Evolutionary conservation across 371 early-diverging fungal species (phyloP).

Genomic region (Zychaea mexicana): DNA sequence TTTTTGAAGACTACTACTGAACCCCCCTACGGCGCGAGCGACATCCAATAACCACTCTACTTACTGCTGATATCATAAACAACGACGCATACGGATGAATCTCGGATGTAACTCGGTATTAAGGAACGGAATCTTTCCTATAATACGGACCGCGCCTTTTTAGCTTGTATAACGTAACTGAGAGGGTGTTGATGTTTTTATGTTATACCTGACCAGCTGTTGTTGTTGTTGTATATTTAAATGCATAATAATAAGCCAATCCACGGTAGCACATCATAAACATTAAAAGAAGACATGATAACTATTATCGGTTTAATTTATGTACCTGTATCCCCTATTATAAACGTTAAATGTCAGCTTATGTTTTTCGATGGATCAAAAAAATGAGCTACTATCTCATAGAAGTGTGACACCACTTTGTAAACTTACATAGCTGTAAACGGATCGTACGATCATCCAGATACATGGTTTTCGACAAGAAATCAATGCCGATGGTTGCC

Average conservation of each 20-base stretch:
- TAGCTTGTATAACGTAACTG: neutral
- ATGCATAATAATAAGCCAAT: no score
- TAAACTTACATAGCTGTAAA: conserved; percentile 89
- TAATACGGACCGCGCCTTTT: neutral
- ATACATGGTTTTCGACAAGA: conserved; percentile 99
- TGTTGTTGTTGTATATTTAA: no score
- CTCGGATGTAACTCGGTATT: conserved; percentile 98
- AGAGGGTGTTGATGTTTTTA: neutral
- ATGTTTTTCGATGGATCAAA: neutral
- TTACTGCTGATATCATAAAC: conserved; percentile 95
- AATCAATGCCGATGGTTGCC: conserved; percentile 99
- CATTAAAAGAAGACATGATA: no score
- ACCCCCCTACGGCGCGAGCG: neutral
- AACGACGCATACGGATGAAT: conserved; percentile 97
- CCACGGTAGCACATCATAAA: no score
- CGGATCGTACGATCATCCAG: conserved; percentile 96
- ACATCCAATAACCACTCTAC: conserved; percentile 8
- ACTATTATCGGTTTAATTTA: no score
- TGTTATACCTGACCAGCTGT: neutral
- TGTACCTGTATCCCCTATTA: conserved; percentile 98
- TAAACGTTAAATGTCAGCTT: neutral
- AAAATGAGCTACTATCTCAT: neutral
- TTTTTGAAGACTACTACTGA: neutral
- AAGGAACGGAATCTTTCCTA: conserved; percentile 95
- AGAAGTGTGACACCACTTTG: neutral